A percentile compares a stretch with the other conserved stretches of the same genome.
phyloP scores from a whole-genome alignment of 2,329 filamentous ascomycete genomes.

The Fusarium sarcochroum region DNA sequence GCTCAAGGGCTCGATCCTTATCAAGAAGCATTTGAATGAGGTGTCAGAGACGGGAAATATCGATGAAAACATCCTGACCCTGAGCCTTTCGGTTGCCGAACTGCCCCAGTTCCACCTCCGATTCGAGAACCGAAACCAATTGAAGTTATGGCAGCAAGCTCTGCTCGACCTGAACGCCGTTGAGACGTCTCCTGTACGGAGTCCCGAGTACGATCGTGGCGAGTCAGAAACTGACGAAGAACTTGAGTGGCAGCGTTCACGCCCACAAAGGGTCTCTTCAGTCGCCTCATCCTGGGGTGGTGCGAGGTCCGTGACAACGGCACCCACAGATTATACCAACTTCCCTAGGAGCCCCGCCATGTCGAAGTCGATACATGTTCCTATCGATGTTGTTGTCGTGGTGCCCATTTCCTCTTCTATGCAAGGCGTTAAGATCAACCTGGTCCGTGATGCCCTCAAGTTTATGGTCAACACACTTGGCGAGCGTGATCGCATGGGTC shows the following conservation, averaged over 20 bases:
- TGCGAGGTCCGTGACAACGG: constrained; percentile 85
- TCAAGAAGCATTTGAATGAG: constrained; percentile 96
- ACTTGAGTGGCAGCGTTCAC: constrained; percentile 77
- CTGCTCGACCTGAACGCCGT: constrained; percentile 85
- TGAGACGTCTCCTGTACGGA: constrained; percentile 74
- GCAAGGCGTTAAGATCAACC: constrained; percentile 98
- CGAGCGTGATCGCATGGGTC: constrained; percentile 93
- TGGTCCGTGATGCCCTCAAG: constrained; percentile 90
- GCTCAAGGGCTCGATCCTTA: constrained; percentile 96
- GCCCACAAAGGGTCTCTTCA: constrained; percentile 82
- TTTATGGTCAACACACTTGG: constrained; percentile 93
- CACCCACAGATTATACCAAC: constrained; percentile 91
- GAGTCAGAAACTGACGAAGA: constrained; percentile 93
- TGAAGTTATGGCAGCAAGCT: constrained; percentile 92
- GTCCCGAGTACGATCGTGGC: constrained; percentile 81
- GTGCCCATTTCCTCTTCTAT: constrained; percentile 98
- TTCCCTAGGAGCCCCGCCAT: constrained; percentile 64
- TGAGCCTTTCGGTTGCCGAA: constrained; percentile 92
- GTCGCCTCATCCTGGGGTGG: constrained; percentile 86
- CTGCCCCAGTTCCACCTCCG: constrained; percentile 94
- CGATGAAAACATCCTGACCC: constrained; percentile 87
- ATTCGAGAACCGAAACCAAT: constrained; percentile 85
- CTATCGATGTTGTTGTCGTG: constrained; percentile 94
- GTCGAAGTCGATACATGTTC: constrained; percentile 79
- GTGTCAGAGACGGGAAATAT: constrained; percentile 78